These are phyloP conservation scores for Didymosphaeria variabile DNA, from an alignment of 2,329 filamentous ascomycete species.

Conservation along the genomic window DNA sequence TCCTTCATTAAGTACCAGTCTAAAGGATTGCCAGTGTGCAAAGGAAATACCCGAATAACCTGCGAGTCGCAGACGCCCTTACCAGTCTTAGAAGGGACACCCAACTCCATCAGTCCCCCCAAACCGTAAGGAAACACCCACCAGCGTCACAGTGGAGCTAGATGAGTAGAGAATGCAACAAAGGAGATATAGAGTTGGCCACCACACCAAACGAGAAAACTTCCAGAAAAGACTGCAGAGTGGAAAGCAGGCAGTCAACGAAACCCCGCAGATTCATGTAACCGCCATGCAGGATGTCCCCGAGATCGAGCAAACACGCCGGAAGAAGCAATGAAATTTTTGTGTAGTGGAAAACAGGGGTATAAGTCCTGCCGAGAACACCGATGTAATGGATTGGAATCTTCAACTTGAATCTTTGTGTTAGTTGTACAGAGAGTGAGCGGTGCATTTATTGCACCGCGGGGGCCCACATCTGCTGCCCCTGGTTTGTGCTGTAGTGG, in stretches of 20 bases:
- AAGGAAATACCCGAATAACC: constrained; percentile 35
- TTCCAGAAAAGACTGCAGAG: constrained; percentile 26
- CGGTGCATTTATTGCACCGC: constrained; percentile 49
- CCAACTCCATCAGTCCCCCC: constrained; percentile 40
- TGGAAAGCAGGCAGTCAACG: constrained; percentile 22
- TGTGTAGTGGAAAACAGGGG: constrained; percentile 47
- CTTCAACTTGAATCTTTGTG: constrained; percentile 28
- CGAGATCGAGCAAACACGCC: constrained; percentile 40
- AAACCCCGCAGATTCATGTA: constrained; percentile 34
- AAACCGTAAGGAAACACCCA: constrained; percentile 19
- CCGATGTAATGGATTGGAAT: constrained; percentile 44
- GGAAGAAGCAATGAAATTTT: constrained; percentile 43
- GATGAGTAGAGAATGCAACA: constrained; percentile 37
- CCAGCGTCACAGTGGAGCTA: constrained; percentile 22
- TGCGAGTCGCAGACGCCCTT: constrained; percentile 42
- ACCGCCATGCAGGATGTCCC: constrained; percentile 38
- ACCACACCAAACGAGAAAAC: constrained; percentile 33
- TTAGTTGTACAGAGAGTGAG: constrained; percentile 43
- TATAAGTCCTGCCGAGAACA: constrained; percentile 52
- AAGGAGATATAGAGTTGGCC: constrained; percentile 30
- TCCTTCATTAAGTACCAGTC: constrained; percentile 54
- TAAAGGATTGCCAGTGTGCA: constrained; percentile 44
- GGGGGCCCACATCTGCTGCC: constrained; percentile 53
- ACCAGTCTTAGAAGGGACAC: constrained; percentile 45
- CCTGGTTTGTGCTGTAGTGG: constrained; percentile 57